These are phyloP conservation scores for Citrus hindsii DNA, from an alignment of 345 rosid genomes.

Conservation along the genomic window DNA sequence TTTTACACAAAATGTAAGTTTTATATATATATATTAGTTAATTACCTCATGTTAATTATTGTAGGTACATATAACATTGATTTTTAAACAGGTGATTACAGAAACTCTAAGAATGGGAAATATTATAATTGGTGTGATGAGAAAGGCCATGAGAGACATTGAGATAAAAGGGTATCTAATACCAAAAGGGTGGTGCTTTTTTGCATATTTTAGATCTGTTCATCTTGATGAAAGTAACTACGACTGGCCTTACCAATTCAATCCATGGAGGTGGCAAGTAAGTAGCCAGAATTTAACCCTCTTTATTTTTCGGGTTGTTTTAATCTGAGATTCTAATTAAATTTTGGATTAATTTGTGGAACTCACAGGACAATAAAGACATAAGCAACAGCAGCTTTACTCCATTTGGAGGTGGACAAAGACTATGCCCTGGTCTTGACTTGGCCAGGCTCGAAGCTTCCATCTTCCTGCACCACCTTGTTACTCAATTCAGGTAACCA, in stretches of 20 bases:
- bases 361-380: slow-evolving; percentile 54
- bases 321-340: not conserved
- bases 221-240: slow-evolving; percentile 87
- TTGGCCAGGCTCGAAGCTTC: slow-evolving; percentile 95
- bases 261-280: slow-evolving; percentile 99
- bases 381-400: slow-evolving; percentile 55
- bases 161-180: slow-evolving; percentile 78
- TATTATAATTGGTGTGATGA: slow-evolving; percentile 84
- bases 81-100: slow-evolving; percentile 67
- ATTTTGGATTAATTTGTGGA: not conserved
- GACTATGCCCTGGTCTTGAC: slow-evolving; percentile 92
- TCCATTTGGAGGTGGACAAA: slow-evolving; percentile 97
- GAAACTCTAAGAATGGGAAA: slow-evolving; percentile 93
- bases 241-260: slow-evolving; percentile 74
- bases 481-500: slow-evolving; percentile 82
- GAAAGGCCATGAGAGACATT: slow-evolving; percentile 79
- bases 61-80: not conserved
- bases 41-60: not conserved
- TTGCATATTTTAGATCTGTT: slow-evolving; percentile 83
- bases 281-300: slow-evolving; percentile 8
- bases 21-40: no score
- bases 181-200: slow-evolving; percentile 93
- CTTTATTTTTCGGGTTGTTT: not conserved
- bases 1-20: slow-evolving; percentile 76
- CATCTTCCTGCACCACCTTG: slow-evolving; percentile 77